phyloP scores from a whole-genome alignment of 768 basidiomycete species.

The Tricholoma sp. region DNA sequence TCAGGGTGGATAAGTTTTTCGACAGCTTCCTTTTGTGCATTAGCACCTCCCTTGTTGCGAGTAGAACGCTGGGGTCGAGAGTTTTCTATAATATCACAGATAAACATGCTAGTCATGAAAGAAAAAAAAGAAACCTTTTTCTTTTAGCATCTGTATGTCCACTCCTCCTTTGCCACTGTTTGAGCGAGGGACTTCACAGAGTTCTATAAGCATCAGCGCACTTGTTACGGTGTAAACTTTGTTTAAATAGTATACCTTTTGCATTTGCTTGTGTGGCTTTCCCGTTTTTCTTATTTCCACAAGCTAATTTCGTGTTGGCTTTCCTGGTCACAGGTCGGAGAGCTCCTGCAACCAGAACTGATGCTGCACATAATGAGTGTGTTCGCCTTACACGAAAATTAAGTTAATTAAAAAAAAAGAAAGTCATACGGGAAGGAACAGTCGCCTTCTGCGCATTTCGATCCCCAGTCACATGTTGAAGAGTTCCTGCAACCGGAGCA shows the following conservation, averaged over 20 bases:
- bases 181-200: neutral
- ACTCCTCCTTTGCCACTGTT: neutral
- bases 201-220: neutral
- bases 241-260: neutral
- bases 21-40: neutral
- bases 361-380: neutral
- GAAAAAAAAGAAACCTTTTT: neutral
- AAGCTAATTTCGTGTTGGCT: neutral
- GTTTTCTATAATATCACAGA: neutral
- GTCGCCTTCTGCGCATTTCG: too few species aligned
- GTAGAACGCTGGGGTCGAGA: neutral
- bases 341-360: neutral
- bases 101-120: neutral
- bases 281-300: neutral
- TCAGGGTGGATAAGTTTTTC: neutral
- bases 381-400: too few species aligned
- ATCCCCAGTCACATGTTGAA: too few species aligned
- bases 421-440: too few species aligned
- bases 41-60: neutral
- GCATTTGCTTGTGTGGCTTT: neutral
- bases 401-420: too few species aligned
- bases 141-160: neutral
- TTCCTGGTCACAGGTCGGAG: neutral
- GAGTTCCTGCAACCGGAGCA: neutral
- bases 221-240: too few species aligned